Percentiles rank a stretch among this genome's conserved stretches.
Evolutionary conservation across 2,329 filamentous ascomycete genomes (phyloP).

Genomic region (Diplodia scrobiculata): DNA sequence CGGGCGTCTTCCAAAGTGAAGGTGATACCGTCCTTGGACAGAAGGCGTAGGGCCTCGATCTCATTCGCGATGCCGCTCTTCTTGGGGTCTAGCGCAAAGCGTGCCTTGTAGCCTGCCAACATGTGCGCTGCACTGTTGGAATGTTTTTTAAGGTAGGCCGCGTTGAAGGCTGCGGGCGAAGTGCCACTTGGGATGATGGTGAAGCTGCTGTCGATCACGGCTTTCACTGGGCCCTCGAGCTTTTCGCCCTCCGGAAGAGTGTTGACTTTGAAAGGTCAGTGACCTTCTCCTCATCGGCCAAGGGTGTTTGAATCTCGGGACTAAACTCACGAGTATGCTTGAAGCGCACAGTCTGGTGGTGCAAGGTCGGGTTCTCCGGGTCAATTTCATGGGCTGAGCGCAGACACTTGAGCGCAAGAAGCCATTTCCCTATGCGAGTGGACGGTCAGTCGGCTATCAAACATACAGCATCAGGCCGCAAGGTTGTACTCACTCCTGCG

Average conservation of each 20-base stretch:
- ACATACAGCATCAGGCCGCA: too few species aligned
- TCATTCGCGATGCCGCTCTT: constrained; percentile 48
- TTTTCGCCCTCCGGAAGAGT: constrained; percentile 54
- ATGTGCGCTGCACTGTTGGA: constrained; percentile 63
- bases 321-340: constrained; percentile 55
- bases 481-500: constrained; percentile 67
- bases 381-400: constrained; percentile 72
- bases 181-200: constrained; percentile 58
- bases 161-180: constrained; percentile 66
- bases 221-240: constrained; percentile 61
- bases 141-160: constrained; percentile 65
- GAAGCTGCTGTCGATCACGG: constrained; percentile 71
- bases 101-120: constrained; percentile 64
- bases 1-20: constrained; percentile 61
- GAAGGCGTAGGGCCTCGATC: constrained; percentile 44
- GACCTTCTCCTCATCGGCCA: constrained; percentile 40
- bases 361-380: constrained; percentile 68
- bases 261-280: constrained; percentile 38
- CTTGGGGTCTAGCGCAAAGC: constrained; percentile 62
- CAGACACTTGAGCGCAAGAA: constrained; percentile 84
- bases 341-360: constrained; percentile 73
- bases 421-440: constrained; percentile 69
- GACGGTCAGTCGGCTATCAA: constrained; percentile 32
- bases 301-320: neutral
- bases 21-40: constrained; percentile 53